A percentile compares a stretch with the other conserved stretches of the same genome.
phyloP scores from a whole-genome alignment of 1,284 basidiomycete genomes.

The Trichosporon sp. region DNA sequence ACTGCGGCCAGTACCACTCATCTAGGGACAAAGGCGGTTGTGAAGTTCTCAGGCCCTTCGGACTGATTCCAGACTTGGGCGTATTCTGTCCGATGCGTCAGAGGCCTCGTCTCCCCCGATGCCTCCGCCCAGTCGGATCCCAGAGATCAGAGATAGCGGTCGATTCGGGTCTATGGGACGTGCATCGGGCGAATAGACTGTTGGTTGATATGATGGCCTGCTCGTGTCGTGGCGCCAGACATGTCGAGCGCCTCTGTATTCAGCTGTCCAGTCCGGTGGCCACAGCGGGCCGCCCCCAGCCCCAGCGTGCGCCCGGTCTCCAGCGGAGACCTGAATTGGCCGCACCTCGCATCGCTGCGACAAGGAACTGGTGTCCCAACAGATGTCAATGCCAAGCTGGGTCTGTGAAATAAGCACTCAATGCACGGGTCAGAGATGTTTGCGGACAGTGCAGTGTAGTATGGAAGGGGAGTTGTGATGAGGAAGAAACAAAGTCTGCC shows the following conservation, averaged over 20 bases:
- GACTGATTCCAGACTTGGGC: neutral
- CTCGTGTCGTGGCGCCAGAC: neutral
- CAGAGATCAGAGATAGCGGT: neutral
- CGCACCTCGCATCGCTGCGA: neutral
- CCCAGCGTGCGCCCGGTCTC: neutral
- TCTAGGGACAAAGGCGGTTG: constrained; percentile 1
- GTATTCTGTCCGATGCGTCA: neutral
- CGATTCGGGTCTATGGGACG: neutral
- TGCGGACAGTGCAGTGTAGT: no score
- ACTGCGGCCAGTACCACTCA: neutral
- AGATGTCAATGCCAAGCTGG: neutral
- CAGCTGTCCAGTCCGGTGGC: neutral
- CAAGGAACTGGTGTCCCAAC: neutral
- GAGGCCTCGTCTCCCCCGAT: neutral
- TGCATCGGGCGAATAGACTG: neutral
- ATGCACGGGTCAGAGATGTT: neutral
- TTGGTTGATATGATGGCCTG: neutral
- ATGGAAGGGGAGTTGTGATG: neutral
- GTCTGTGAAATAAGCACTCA: neutral
- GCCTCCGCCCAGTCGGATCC: neutral
- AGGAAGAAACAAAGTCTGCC: neutral
- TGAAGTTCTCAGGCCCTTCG: neutral
- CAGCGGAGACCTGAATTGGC: neutral
- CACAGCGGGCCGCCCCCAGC: neutral
- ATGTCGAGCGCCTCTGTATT: neutral